phyloP scores from a whole-genome alignment of 805 yeast species.

The Ogataea thermomethanolica region DNA sequence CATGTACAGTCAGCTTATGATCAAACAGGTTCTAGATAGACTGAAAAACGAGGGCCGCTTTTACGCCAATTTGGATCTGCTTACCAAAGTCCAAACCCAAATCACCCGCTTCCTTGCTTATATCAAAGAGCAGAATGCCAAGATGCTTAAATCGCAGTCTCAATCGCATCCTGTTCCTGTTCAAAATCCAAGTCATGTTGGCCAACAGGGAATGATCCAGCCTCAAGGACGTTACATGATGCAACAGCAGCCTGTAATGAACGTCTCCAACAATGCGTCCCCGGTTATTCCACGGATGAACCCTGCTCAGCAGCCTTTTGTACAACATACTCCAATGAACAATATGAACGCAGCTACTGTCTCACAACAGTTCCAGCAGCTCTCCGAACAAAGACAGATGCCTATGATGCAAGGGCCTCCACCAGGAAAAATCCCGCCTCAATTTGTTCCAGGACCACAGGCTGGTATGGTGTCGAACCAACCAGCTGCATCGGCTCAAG shows the following conservation, averaged over 20 bases:
- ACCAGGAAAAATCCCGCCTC: conserved; percentile 16
- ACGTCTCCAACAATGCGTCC: conserved; percentile 6
- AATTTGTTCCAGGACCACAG: conserved; percentile 14
- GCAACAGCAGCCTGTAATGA: conserved; percentile 13
- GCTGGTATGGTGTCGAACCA: conserved; percentile 14
- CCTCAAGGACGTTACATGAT: conserved; percentile 21
- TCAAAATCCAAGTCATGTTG: conserved; percentile 9
- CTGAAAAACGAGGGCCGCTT: conserved; percentile 48
- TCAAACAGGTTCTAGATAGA: conserved; percentile 69
- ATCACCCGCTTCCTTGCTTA: conserved; percentile 71
- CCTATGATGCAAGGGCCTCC: conserved; percentile 13
- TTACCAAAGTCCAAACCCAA: conserved; percentile 68
- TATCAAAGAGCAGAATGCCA: conserved; percentile 54
- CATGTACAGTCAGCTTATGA: conserved; percentile 74
- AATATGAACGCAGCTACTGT: conserved; percentile 17
- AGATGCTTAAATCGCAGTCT: conserved; percentile 25
- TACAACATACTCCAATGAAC: conserved; percentile 12
- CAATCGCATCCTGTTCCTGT: conserved; percentile 19
- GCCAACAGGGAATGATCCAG: conserved; percentile 17
- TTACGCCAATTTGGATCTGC: conserved; percentile 67
- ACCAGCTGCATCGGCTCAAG: conserved; percentile 13
- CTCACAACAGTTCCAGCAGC: conserved; percentile 26
- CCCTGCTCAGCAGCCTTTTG: conserved; percentile 12
- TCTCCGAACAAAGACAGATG: conserved; percentile 24
- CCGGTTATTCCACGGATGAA: conserved; percentile 13